Conservation (phyloP, 192 early-diverging fungal genomes). For the Rhizophlyctis rosea region DNA sequence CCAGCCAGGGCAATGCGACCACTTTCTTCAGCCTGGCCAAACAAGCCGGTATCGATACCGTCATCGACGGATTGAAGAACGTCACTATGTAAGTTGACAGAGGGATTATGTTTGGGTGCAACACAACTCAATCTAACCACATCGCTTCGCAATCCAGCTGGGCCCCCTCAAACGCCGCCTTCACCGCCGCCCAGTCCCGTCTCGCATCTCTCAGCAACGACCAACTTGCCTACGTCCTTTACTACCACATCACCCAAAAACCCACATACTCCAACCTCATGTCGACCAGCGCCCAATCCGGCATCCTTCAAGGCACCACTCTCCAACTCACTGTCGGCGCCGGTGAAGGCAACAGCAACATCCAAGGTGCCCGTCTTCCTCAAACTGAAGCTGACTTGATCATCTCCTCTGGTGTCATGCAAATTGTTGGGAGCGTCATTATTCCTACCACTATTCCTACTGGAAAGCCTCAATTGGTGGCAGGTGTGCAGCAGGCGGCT, state of each 20-base stretch:
- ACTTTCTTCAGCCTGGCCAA: background rate
- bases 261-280: background rate
- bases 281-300: background rate
- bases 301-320: background rate
- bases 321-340: background rate
- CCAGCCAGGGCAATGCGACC: too few species aligned
- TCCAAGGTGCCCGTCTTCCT: background rate
- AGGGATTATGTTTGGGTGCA: background rate
- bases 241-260: background rate
- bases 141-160: background rate
- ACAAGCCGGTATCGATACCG: background rate
- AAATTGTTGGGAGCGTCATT: background rate
- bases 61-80: background rate
- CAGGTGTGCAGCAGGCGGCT: background rate
- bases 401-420: background rate
- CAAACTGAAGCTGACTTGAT: background rate
- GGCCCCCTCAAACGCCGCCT: background rate
- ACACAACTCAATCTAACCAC: background rate
- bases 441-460: background rate
- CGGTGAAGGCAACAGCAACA: background rate
- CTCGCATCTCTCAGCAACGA: background rate
- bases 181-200: slow-evolving; percentile 1
- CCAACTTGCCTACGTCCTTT: background rate
- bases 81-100: background rate
- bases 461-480: background rate